These are phyloP conservation scores for Macadamia tetraphylla DNA, from an alignment of 164 flowering plant species.

Conservation along the genomic window DNA sequence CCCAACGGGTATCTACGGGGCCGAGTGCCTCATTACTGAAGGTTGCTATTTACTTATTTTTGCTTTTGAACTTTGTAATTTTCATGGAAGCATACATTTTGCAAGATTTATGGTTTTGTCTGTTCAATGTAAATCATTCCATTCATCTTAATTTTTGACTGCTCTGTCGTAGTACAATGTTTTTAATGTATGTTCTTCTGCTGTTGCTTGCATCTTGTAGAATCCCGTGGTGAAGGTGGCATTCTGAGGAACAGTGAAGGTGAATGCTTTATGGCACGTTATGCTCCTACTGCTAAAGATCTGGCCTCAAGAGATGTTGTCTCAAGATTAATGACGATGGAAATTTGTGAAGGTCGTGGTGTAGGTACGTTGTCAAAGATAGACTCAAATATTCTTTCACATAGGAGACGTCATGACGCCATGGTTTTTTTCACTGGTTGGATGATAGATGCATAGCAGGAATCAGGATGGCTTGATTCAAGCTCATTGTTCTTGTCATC, in stretches of 20 bases:
- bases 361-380: constrained; percentile 57
- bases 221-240: constrained; percentile 99
- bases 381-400: neutral
- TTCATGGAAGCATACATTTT: neutral
- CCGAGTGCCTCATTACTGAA: constrained; percentile 97
- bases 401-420: neutral
- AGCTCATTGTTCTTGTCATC: neutral
- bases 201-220: constrained; percentile 30
- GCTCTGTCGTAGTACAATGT: neutral
- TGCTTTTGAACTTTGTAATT: neutral
- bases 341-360: constrained; percentile 98
- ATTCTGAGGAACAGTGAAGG: constrained; percentile 98
- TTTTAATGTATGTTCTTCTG: neutral
- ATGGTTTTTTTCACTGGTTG: neutral
- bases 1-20: constrained; percentile 96
- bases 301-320: constrained; percentile 99
- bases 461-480: neutral
- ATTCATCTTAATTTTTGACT: neutral
- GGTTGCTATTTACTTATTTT: constrained; percentile 33
- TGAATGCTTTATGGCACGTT: constrained; percentile 99
- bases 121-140: neutral
- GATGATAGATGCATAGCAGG: neutral
- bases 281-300: constrained; percentile 99
- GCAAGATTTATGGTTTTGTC: neutral
- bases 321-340: constrained; percentile 99